A percentile compares a stretch with the other conserved stretches of the same genome.
Evolutionary conservation across 805 yeast species (phyloP).

Genomic region (Yarrowia keelungensis): DNA sequence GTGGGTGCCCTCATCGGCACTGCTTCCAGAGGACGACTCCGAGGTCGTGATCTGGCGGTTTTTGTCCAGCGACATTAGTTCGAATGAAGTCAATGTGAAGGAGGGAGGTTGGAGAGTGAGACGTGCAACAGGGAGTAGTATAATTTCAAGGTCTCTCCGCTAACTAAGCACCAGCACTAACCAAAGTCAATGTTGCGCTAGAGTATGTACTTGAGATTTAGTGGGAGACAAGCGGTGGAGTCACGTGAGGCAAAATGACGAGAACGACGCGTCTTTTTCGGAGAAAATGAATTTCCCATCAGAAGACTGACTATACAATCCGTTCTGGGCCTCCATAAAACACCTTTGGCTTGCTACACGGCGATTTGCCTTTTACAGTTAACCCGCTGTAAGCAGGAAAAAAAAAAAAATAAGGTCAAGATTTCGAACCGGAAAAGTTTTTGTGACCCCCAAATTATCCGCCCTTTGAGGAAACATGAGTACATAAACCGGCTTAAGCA

Average conservation of each 20-base stretch:
- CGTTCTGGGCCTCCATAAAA: no score
- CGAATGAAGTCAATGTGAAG: slow-evolving; percentile 21
- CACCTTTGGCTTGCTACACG: neutral
- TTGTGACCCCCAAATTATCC: slow-evolving; percentile 10
- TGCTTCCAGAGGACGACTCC: slow-evolving; percentile 22
- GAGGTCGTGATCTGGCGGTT: slow-evolving; percentile 20
- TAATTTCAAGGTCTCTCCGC: no score
- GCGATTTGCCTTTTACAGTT: neutral
- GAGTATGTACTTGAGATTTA: no score
- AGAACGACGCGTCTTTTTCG: neutral
- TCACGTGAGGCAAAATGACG: neutral
- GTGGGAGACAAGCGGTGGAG: neutral
- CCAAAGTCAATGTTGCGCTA: slow-evolving; percentile 6
- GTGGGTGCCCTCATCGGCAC: slow-evolving; percentile 32
- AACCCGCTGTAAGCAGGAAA: neutral
- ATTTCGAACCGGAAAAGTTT: slow-evolving; percentile 1
- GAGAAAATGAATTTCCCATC: no score
- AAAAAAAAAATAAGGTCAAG: slow-evolving; percentile 16
- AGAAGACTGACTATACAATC: no score
- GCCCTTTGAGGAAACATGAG: neutral
- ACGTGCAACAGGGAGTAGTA: no score
- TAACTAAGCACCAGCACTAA: neutral
- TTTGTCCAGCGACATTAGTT: slow-evolving; percentile 36
- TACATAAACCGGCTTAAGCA: no score
- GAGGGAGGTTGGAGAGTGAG: neutral